Evolutionary conservation across 2,329 filamentous ascomycete genomes (phyloP).

Genomic region (Ascochyta lentis): DNA sequence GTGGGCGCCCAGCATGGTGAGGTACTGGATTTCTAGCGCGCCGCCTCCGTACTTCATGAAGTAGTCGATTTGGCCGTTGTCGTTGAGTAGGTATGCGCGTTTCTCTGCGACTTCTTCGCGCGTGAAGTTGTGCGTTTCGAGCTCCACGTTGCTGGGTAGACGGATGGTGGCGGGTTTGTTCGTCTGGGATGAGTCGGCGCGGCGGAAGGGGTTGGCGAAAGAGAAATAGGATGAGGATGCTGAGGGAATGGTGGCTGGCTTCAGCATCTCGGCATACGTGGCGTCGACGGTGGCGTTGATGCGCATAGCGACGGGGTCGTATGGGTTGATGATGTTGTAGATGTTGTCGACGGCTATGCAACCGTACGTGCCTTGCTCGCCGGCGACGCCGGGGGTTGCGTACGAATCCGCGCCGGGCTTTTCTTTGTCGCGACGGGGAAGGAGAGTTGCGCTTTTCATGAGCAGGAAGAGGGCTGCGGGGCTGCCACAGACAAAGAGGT

Average conservation of each 20-base stretch:
- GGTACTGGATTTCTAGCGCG: slow-evolving; percentile 89
- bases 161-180: slow-evolving; percentile 43
- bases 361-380: slow-evolving; percentile 80
- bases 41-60: slow-evolving; percentile 84
- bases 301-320: slow-evolving; percentile 85
- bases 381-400: slow-evolving; percentile 66
- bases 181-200: slow-evolving; percentile 31
- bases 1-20: slow-evolving; percentile 96
- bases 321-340: slow-evolving; percentile 86
- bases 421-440: slow-evolving; percentile 75
- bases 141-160: slow-evolving; percentile 69
- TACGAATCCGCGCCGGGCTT: slow-evolving; percentile 76
- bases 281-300: slow-evolving; percentile 90
- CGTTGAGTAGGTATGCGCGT: slow-evolving; percentile 85
- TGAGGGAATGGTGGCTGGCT: slow-evolving; percentile 78
- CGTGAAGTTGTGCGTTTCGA: slow-evolving; percentile 94
- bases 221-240: slow-evolving; percentile 61
- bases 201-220: slow-evolving; percentile 51
- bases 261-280: slow-evolving; percentile 77
- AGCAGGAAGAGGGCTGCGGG: slow-evolving; percentile 92
- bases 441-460: slow-evolving; percentile 73
- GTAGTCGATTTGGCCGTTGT: slow-evolving; percentile 95
- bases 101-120: slow-evolving; percentile 91
- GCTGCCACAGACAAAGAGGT: slow-evolving; percentile 87
- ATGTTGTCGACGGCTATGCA: slow-evolving; percentile 95